Evolutionary conservation across 441 rosid genomes (phyloP).

Genomic region (Heliophila coronopifolia): DNA sequence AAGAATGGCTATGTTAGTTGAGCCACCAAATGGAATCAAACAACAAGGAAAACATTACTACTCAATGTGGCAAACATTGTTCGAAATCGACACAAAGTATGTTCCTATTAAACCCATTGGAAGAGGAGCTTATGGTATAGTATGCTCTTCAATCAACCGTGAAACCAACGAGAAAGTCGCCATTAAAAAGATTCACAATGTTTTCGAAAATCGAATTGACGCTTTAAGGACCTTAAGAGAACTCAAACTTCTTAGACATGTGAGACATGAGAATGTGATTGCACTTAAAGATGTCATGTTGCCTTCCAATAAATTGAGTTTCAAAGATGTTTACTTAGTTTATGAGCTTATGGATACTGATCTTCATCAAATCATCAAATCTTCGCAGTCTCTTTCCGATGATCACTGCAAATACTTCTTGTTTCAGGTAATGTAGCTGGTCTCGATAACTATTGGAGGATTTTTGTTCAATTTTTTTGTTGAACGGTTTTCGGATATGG

Average conservation of each 20-base stretch:
- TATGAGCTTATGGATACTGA: constrained; percentile 73
- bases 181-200: constrained; percentile 60
- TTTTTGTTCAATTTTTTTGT: too few relatives aligned
- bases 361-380: constrained; percentile 63
- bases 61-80: constrained; percentile 63
- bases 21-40: constrained; percentile 58
- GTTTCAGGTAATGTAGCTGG: constrained; percentile 75
- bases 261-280: constrained; percentile 58
- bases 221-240: constrained; percentile 62
- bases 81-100: constrained; percentile 63
- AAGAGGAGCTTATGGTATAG: constrained; percentile 64
- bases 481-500: too few relatives aligned
- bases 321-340: constrained; percentile 67
- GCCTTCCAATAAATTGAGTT: constrained; percentile 40
- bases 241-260: constrained; percentile 56
- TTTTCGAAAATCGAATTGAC: constrained; percentile 53
- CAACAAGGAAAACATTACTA: constrained; percentile 53
- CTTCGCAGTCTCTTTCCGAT: constrained; percentile 52
- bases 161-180: constrained; percentile 64
- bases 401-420: constrained; percentile 70
- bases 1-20: constrained; percentile 55
- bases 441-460: too few relatives aligned
- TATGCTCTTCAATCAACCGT: constrained; percentile 55
- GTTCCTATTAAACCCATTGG: constrained; percentile 67
- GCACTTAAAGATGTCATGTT: constrained; percentile 65